Conservation (phyloP, 768 basidiomycete genomes). For the Termitomyces titanicus region DNA sequence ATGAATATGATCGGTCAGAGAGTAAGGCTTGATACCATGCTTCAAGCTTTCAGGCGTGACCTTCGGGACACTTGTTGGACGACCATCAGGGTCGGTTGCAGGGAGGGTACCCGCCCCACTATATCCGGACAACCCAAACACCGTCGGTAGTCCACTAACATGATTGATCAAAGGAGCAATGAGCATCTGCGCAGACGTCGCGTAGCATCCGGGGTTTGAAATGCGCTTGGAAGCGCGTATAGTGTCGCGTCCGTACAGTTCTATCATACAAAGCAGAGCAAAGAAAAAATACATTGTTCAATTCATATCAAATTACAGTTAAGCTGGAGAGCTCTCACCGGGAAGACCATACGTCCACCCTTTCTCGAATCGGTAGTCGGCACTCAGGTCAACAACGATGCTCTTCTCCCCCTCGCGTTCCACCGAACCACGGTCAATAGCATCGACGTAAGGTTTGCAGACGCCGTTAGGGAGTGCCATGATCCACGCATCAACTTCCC, state of each 20-base stretch:
- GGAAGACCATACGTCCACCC: constrained; percentile 98
- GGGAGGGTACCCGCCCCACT: constrained; percentile 91
- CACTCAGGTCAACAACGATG: constrained; percentile 88
- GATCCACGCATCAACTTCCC: constrained; percentile 96
- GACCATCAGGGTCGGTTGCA: constrained; percentile 62
- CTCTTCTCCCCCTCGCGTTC: constrained; percentile 55
- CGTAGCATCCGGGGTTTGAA: constrained; percentile 97
- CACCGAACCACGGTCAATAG: constrained; percentile 73
- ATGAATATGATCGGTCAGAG: constrained; percentile 97
- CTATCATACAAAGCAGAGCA: constrained; percentile 40
- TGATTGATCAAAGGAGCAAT: constrained; percentile 83
- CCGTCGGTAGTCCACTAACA: constrained; percentile 67
- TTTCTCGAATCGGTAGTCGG: constrained; percentile 93
- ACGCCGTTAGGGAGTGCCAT: constrained; percentile 99
- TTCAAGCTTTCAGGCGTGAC: constrained; percentile 71
- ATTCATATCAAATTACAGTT: constrained; percentile 25
- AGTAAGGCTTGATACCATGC: constrained; percentile 79
- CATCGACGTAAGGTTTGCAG: constrained; percentile 95
- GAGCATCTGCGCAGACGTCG: constrained; percentile 89
- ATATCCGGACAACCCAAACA: constrained; percentile 93
- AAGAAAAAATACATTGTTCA: constrained; percentile 28
- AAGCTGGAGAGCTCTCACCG: constrained; percentile 69
- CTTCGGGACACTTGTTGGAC: constrained; percentile 77
- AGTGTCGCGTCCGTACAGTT: constrained; percentile 75
- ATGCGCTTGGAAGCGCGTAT: constrained; percentile 78